Conservation (phyloP, 768 basidiomycete genomes). For the Mycena amicta region DNA sequence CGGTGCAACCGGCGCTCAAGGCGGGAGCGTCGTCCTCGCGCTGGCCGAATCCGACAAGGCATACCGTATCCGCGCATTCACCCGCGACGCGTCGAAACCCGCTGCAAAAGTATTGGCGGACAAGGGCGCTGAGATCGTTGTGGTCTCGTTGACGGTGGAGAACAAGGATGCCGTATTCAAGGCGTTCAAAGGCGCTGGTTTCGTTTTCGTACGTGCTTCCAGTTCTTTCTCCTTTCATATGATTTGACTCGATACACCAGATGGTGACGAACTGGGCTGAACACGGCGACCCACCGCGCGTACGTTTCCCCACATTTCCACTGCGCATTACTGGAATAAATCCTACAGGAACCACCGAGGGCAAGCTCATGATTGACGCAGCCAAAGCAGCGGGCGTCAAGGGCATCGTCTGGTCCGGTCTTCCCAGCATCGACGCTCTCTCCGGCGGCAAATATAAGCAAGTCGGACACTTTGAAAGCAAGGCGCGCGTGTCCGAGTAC, state of each 20-base stretch:
- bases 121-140: constrained; percentile 1
- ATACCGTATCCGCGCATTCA: constrained; percentile 7
- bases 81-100: constrained; percentile 7
- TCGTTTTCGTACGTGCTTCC: constrained; percentile 3
- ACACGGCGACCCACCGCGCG: constrained; percentile 3
- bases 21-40: constrained; percentile 5
- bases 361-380: constrained; percentile 12
- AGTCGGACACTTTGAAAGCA: constrained; percentile 7
- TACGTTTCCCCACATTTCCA: not conserved
- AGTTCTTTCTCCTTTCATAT: not conserved
- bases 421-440: not conserved
- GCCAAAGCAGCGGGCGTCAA: constrained; percentile 3
- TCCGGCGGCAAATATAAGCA: constrained; percentile 7
- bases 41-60: constrained; percentile 9
- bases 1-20: constrained; percentile 7
- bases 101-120: not conserved
- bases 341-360: constrained; percentile 6
- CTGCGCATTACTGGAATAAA: not conserved
- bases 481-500: constrained; percentile 6
- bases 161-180: constrained; percentile 6
- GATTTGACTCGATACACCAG: not conserved
- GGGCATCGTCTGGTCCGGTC: constrained; percentile 14
- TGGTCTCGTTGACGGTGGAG: not conserved
- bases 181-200: constrained; percentile 6
- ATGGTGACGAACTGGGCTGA: constrained; percentile 12